Evolutionary conservation across 2,329 filamentous ascomycete genomes (phyloP), one percentile per base, ranked within the genome.

Genomic region (Polychaeton citri): DNA sequence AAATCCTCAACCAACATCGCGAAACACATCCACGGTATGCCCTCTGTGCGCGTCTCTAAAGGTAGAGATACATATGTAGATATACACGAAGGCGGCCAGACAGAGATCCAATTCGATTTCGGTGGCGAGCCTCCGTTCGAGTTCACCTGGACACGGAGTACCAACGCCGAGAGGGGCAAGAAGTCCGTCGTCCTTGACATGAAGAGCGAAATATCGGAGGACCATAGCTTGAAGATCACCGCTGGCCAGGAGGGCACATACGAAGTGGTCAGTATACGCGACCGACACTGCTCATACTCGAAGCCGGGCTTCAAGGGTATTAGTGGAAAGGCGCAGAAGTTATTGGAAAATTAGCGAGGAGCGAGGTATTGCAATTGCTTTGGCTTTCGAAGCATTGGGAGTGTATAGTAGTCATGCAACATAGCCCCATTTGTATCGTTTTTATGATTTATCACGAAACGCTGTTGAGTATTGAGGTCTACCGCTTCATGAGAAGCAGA

Each of bases 161-260:
- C 84, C 31, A 94, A 94, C 55, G 78, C 77, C n/a, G 61, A 64
- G 40, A 85, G 79, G 63, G 80, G 81, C 1, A 52, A 52, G 47
- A 32, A 32, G 18, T 6, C 13, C 10, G 30, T 32, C 4, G 74
- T 98, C 21, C 69, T 98, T 13, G 92, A 98, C 63, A 95, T 92
- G 45, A 76, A 83, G 48, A 86, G 90, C 46, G 87, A 95, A 49
- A 69, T 81, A 13, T 88, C 81, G 33, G 74, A 87, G 43, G 84
- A 92, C 51, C 73, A 84, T 57, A 78, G 66, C 51, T 87, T 93
- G 69, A 74, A 76, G 18, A 74, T 96, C 49, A 78, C 78, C 49
- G 86, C 87, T 18, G 86, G 80, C 48, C 83, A 94, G 54, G 90
- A 96, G 67, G 90, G 90, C 34, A 94, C 86, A 46, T 98, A 98